Evolutionary conservation across 1,284 basidiomycete genomes (phyloP).

Genomic region (Cystobasidium pallidum): DNA sequence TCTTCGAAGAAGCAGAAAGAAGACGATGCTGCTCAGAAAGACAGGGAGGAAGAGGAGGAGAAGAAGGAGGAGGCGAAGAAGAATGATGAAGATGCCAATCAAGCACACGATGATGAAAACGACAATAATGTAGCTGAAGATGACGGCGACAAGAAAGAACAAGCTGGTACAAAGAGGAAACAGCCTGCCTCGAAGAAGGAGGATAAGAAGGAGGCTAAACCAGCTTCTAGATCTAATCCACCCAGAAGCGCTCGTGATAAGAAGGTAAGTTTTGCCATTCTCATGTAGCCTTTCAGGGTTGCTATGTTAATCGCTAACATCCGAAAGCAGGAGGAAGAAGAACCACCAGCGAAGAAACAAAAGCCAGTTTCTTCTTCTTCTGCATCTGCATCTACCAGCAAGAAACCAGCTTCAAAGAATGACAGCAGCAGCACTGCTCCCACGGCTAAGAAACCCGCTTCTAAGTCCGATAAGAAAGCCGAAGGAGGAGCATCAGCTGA

Average conservation of each 20-base stretch:
- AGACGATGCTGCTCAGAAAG: no score
- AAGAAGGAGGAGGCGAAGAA: slow-evolving; percentile 5
- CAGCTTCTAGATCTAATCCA: slow-evolving; percentile 32
- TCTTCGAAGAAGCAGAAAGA: no score
- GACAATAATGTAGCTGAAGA: neutral
- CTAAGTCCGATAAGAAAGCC: slow-evolving; percentile 6
- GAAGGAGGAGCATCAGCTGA: no score
- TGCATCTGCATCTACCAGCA: no score
- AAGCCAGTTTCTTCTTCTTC: slow-evolving; percentile 16
- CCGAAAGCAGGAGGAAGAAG: slow-evolving; percentile 18
- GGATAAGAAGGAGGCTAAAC: slow-evolving; percentile 9
- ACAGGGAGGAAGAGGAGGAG: neutral
- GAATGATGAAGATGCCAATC: slow-evolving; percentile 6
- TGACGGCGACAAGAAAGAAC: slow-evolving; percentile 1
- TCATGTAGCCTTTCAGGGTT: neutral
- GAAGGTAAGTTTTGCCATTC: slow-evolving; percentile 12
- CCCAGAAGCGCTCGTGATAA: slow-evolving; percentile 31
- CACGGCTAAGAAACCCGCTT: slow-evolving; percentile 36
- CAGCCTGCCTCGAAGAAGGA: slow-evolving; percentile 1
- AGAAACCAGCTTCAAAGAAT: slow-evolving; percentile 23
- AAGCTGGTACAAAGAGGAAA: slow-evolving; percentile 24
- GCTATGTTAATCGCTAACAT: neutral
- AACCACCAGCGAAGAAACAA: slow-evolving; percentile 21
- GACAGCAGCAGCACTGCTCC: neutral
- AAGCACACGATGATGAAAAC: slow-evolving; percentile 9